Evolutionary conservation across 371 early-diverging fungal genomes (phyloP).

Genomic region (Circinella minor): DNA sequence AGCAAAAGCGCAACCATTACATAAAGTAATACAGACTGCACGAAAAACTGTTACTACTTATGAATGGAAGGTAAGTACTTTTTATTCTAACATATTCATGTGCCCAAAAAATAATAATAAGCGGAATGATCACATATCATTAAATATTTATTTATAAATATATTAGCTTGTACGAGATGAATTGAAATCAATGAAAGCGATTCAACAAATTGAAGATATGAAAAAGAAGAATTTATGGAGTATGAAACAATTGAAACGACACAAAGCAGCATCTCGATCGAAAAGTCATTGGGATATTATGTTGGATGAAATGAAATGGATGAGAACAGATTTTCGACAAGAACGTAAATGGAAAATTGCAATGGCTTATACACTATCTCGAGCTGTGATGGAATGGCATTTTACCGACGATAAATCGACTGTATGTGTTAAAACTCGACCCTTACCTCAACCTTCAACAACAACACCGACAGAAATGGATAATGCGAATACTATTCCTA

Average conservation of each 20-base stretch:
- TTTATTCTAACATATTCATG: no score
- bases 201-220: slow-evolving; percentile 79
- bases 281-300: slow-evolving; percentile 90
- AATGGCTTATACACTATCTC: slow-evolving; percentile 69
- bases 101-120: background rate
- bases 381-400: slow-evolving; percentile 88
- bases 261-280: slow-evolving; percentile 68
- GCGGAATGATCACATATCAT: no score
- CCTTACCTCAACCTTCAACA: background rate
- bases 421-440: slow-evolving; percentile 66
- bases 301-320: slow-evolving; percentile 90
- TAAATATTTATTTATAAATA: no score
- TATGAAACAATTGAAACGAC: slow-evolving; percentile 78
- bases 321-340: slow-evolving; percentile 84
- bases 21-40: slow-evolving; percentile 67
- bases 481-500: no score
- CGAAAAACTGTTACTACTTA: slow-evolving; percentile 74
- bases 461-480: background rate
- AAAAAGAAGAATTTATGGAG: slow-evolving; percentile 83
- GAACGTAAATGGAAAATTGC: slow-evolving; percentile 88
- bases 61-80: slow-evolving; percentile 75
- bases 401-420: slow-evolving; percentile 68
- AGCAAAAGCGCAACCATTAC: slow-evolving; percentile 72
- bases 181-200: slow-evolving; percentile 69
- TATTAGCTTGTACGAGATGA: slow-evolving; percentile 82